Evolutionary conservation across 2,329 filamentous ascomycete genomes (phyloP).

Genomic region (Chrysoporthe cubensis): DNA sequence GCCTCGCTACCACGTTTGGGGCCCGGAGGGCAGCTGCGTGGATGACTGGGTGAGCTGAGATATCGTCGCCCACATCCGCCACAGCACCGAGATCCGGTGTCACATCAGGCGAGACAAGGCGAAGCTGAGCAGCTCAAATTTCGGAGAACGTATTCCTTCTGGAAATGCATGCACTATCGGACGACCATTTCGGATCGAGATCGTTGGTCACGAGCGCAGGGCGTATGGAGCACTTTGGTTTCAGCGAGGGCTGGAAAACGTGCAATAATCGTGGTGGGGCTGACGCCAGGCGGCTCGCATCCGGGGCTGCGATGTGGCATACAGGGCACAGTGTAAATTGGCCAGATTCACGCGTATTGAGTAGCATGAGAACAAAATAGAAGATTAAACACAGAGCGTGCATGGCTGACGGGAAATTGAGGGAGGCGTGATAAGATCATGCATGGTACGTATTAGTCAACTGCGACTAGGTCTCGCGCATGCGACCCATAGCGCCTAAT

Average conservation of each 20-base stretch:
- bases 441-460: not conserved
- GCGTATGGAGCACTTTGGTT: constrained; percentile 16
- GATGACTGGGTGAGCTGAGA: constrained; percentile 70
- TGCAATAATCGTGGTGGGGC: constrained; percentile 15
- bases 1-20: constrained; percentile 85
- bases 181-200: constrained; percentile 5
- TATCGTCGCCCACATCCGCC: not conserved
- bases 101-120: not conserved
- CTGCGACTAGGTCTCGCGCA: constrained; percentile 1
- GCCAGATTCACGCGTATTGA: not conserved
- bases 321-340: not conserved
- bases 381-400: not conserved
- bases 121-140: not conserved
- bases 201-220: constrained; percentile 18
- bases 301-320: constrained; percentile 1
- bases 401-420: not conserved
- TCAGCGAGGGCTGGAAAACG: constrained; percentile 11
- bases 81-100: not conserved
- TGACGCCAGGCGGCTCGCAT: not conserved
- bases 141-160: not conserved
- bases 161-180: not conserved
- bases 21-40: constrained; percentile 83
- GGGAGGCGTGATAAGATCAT: constrained; percentile 11
- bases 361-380: not conserved
- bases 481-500: constrained; percentile 5